Percentiles rank a stretch among this genome's conserved stretches.
These are phyloP conservation scores for Didymella pinodella DNA, from an alignment of 2,329 filamentous ascomycete species.

Conservation along the genomic window DNA sequence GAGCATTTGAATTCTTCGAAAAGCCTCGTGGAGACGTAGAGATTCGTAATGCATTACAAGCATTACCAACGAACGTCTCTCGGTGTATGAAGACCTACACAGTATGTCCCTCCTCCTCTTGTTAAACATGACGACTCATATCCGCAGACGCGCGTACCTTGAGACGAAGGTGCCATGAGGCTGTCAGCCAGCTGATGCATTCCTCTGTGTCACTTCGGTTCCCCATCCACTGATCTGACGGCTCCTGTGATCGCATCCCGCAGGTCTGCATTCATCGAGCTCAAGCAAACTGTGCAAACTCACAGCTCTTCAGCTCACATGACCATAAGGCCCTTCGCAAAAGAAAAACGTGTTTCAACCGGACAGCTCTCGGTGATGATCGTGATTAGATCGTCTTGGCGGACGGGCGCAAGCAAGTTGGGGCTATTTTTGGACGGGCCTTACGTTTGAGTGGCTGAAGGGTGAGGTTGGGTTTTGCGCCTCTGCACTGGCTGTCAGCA, in stretches of 20 bases:
- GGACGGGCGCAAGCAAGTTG: slow-evolving; percentile 13
- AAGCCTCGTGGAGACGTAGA: background rate
- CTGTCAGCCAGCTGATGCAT: slow-evolving; percentile 8
- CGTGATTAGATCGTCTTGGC: slow-evolving; percentile 21
- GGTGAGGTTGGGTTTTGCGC: slow-evolving; percentile 7
- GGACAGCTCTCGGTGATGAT: slow-evolving; percentile 9
- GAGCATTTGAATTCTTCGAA: slow-evolving; percentile 7
- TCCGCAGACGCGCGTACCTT: slow-evolving; percentile 1
- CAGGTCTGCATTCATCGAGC: background rate
- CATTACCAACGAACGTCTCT: background rate
- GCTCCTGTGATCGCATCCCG: background rate
- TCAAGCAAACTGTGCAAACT: slow-evolving; percentile 6
- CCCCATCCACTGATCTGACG: background rate
- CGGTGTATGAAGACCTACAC: too few relatives aligned
- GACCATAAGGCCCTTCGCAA: background rate
- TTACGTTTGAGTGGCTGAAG: slow-evolving; percentile 10
- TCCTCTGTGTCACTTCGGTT: slow-evolving; percentile 10
- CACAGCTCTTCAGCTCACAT: background rate
- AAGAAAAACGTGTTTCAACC: background rate
- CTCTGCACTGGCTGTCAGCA: slow-evolving; percentile 8
- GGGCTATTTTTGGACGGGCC: slow-evolving; percentile 9
- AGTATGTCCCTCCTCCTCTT: background rate
- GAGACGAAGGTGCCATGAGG: slow-evolving; percentile 1
- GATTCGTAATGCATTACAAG: background rate
- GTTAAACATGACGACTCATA: background rate